These are phyloP conservation scores for Oryza brachyantha DNA, from an alignment of 176 grass and related monocot species.

Conservation along the genomic window DNA sequence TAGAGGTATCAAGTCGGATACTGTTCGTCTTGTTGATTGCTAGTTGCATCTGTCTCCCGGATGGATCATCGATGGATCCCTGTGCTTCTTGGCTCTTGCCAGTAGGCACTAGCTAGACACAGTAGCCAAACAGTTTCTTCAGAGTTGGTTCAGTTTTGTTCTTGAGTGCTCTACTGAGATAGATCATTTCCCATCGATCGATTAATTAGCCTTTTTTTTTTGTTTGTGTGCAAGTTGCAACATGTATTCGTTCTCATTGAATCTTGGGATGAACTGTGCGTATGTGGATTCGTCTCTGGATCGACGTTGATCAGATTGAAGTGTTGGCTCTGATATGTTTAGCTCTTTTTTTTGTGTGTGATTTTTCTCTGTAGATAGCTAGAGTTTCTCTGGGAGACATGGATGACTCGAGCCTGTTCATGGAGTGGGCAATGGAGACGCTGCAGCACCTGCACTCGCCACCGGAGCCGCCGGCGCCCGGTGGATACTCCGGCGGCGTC, in stretches of 20 bases:
- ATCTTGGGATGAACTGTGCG: neutral
- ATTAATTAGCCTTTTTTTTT: neutral
- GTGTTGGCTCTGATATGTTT: neutral
- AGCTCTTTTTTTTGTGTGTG: neutral
- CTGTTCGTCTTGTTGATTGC: neutral
- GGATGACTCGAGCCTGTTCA: slow-evolving; percentile 32
- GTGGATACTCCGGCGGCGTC: neutral
- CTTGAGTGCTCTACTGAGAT: too few relatives aligned
- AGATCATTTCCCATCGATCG: too few relatives aligned
- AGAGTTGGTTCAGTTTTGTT: neutral
- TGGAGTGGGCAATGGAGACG: slow-evolving; percentile 40
- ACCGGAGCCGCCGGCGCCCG: neutral
- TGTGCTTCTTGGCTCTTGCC: slow-evolving; percentile 9
- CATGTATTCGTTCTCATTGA: neutral
- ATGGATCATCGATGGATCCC: neutral
- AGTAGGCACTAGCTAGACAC: neutral
- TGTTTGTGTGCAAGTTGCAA: too few relatives aligned
- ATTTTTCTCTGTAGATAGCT: neutral
- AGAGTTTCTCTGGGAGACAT: neutral
- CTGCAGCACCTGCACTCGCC: slow-evolving; percentile 23
- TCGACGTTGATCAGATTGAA: neutral
- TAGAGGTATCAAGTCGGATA: neutral
- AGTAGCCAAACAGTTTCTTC: neutral
- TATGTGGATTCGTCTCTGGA: neutral
- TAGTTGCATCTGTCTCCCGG: neutral